phyloP scores from a whole-genome alignment of 345 rosid species.

The Salix exigua region DNA sequence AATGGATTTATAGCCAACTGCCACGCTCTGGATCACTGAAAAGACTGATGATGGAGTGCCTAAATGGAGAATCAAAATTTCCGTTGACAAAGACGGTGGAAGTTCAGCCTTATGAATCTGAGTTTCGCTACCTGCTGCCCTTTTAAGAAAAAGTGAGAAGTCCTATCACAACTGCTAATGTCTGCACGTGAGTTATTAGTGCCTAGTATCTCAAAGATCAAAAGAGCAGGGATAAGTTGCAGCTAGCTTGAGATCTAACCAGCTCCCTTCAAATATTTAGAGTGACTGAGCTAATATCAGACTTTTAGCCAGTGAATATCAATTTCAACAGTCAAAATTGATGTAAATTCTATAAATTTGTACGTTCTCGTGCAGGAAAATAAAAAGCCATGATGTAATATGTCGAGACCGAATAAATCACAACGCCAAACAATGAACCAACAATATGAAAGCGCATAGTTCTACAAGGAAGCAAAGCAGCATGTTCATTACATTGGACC shows the following conservation, averaged over 20 bases:
- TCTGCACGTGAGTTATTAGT: background rate
- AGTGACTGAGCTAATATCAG: background rate
- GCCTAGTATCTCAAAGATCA: background rate
- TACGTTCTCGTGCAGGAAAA: background rate
- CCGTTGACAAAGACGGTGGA: slow-evolving; percentile 48
- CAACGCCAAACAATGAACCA: too few relatives aligned
- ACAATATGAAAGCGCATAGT: too few relatives aligned
- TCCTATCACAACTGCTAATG: background rate
- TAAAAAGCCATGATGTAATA: background rate
- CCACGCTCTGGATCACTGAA: slow-evolving; percentile 60
- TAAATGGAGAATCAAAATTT: slow-evolving; percentile 51
- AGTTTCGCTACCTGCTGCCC: slow-evolving; percentile 69
- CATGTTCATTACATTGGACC: too few relatives aligned
- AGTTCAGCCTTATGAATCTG: slow-evolving; percentile 70
- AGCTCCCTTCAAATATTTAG: background rate
- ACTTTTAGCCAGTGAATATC: background rate
- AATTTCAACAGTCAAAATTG: background rate
- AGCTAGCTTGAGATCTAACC: background rate
- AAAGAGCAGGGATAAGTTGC: too few relatives aligned
- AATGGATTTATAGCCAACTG: slow-evolving; percentile 88
- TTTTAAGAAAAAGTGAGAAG: slow-evolving; percentile 16
- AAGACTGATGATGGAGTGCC: slow-evolving; percentile 67
- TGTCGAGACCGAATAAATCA: background rate
- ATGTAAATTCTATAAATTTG: background rate
- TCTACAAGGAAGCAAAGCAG: too few relatives aligned